Percentiles rank a stretch among this genome's conserved stretches.
phyloP scores from a whole-genome alignment of 2,329 filamentous ascomycete species.

The Fusarium poae region DNA sequence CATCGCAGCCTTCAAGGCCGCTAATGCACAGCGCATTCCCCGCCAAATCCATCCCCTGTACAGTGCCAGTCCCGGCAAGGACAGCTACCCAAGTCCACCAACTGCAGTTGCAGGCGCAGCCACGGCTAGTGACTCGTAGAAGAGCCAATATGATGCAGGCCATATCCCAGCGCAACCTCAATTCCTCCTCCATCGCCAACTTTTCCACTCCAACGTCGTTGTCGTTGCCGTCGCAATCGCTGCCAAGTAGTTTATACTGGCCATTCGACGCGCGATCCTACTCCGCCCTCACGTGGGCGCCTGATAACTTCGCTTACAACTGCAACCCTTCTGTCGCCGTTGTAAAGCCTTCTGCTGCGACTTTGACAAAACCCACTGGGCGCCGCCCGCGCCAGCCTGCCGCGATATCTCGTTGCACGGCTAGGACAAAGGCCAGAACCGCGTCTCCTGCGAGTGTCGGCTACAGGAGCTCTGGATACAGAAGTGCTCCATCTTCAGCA shows the following conservation, averaged over 20 bases:
- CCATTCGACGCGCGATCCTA: conserved; percentile 38
- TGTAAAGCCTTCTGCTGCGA: conserved; percentile 37
- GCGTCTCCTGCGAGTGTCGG: conserved; percentile 24
- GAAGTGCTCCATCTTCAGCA: conserved; percentile 26
- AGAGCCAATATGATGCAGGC: conserved; percentile 44
- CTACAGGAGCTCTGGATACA: conserved; percentile 22
- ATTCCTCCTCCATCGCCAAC: conserved; percentile 46
- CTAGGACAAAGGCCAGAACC: conserved; percentile 32
- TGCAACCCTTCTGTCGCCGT: conserved; percentile 24
- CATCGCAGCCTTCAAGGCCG: conserved; percentile 19
- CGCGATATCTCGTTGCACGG: conserved; percentile 35
- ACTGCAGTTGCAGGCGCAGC: conserved; percentile 14
- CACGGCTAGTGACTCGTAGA: conserved; percentile 19
- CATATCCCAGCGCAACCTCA: conserved; percentile 46
- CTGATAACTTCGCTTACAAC: conserved; percentile 34
- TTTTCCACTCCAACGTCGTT: conserved; percentile 32
- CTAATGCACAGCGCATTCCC: conserved; percentile 47
- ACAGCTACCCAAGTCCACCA: conserved; percentile 6
- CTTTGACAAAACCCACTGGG: conserved; percentile 38
- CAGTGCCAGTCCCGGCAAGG: conserved; percentile 38
- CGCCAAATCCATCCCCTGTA: conserved; percentile 37
- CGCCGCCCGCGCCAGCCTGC: conserved; percentile 46
- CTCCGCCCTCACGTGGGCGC: conserved; percentile 40
- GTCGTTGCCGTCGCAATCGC: conserved; percentile 30
- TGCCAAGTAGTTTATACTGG: conserved; percentile 33